Conservation (phyloP, 257 asterid genomes). For the Solanum sitiens region DNA sequence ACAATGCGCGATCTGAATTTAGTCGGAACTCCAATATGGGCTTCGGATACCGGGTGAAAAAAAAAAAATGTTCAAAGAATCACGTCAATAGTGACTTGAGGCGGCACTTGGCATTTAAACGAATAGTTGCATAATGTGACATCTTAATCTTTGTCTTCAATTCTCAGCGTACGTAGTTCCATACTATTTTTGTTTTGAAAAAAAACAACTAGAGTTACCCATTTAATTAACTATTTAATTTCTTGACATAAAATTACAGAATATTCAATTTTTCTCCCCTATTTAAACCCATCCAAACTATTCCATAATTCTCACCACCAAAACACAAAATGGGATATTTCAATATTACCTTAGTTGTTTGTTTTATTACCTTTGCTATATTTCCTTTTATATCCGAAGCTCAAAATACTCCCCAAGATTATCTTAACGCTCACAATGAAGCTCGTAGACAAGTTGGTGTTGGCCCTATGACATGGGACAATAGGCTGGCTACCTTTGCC, state of each 20-base stretch:
- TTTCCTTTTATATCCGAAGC: slow-evolving; percentile 1
- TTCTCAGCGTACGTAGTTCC: too few relatives aligned
- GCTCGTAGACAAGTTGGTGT: slow-evolving; percentile 32
- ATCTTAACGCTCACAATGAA: slow-evolving; percentile 25
- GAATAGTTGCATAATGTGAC: background rate
- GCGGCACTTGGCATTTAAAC: background rate
- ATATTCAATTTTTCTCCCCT: background rate
- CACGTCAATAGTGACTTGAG: background rate
- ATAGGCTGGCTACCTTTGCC: slow-evolving; percentile 25
- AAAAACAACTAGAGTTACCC: too few relatives aligned
- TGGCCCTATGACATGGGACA: slow-evolving; percentile 33
- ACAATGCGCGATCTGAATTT: too few relatives aligned
- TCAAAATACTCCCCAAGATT: slow-evolving; percentile 30
- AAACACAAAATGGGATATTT: background rate
- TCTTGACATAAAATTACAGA: too few relatives aligned
- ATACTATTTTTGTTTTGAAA: too few relatives aligned
- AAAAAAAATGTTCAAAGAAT: background rate
- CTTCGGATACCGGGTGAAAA: too few relatives aligned
- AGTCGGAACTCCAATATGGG: too few relatives aligned
- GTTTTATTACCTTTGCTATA: background rate
- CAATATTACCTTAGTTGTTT: background rate
- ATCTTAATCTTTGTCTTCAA: background rate
- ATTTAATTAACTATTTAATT: too few relatives aligned
- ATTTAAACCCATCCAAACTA: background rate
- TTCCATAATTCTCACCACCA: background rate